Conservation (phyloP, 1,139 yeast species). For the Debaryomyces udenii region DNA sequence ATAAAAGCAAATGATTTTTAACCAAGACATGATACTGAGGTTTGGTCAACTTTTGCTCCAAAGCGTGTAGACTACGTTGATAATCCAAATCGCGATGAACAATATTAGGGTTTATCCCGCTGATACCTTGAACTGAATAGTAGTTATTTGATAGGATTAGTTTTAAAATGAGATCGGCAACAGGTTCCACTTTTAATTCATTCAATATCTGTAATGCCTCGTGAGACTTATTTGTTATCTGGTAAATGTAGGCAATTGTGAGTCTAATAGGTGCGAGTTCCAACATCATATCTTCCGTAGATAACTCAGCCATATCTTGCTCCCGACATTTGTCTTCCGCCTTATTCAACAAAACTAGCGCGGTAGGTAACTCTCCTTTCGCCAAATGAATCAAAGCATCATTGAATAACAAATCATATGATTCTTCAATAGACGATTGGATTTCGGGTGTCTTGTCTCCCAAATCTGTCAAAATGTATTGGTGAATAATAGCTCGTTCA, state of each 20-base stretch:
- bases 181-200: conserved; percentile 22
- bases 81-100: conserved; percentile 48
- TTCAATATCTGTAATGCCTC: conserved; percentile 46
- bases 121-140: conserved; percentile 22
- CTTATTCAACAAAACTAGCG: conserved; percentile 51
- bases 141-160: conserved; percentile 40
- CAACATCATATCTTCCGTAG: conserved; percentile 40
- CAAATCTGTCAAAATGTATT: conserved; percentile 29
- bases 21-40: conserved; percentile 44
- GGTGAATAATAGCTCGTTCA: conserved; percentile 70
- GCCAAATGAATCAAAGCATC: conserved; percentile 60
- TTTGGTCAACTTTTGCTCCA: conserved; percentile 44
- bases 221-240: conserved; percentile 44
- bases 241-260: conserved; percentile 70
- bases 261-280: conserved; percentile 67
- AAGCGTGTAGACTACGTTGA: conserved; percentile 38
- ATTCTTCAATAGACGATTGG: conserved; percentile 14
- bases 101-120: conserved; percentile 32
- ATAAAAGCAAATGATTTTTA: conserved; percentile 49
- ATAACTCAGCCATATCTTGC: conserved; percentile 28
- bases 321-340: conserved; percentile 50
- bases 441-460: conserved; percentile 1
- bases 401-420: conserved; percentile 59
- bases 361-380: conserved; percentile 41
- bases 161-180: conserved; percentile 35